These are phyloP conservation scores for Corymbia maculata DNA, from an alignment of 345 rosid genomes.

Conservation along the genomic window DNA sequence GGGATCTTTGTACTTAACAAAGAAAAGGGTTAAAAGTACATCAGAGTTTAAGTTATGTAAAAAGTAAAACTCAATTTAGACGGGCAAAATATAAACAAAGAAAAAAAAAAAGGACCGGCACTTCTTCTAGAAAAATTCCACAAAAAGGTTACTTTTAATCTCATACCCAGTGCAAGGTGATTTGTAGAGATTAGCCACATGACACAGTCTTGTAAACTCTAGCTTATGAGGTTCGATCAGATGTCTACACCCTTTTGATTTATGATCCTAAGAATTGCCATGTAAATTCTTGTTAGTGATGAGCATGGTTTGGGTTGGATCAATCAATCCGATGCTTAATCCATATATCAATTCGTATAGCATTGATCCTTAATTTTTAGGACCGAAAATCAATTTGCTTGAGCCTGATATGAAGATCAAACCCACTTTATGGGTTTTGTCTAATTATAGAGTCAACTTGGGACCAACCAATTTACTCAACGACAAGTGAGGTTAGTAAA, in stretches of 20 bases:
- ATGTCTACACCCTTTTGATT: too few relatives aligned
- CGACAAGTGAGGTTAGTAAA: too few relatives aligned
- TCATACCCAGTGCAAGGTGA: accelerated
- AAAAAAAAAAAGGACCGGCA: neutral
- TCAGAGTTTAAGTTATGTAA: neutral
- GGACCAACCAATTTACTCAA: too few relatives aligned
- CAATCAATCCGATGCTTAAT: too few relatives aligned
- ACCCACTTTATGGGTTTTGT: too few relatives aligned
- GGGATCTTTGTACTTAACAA: neutral
- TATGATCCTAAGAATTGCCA: neutral
- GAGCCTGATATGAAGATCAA: too few relatives aligned
- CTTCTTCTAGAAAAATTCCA: neutral
- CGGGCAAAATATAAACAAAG: too few relatives aligned
- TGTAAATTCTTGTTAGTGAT: neutral
- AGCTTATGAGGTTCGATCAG: neutral
- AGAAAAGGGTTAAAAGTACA: neutral
- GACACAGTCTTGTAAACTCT: neutral
- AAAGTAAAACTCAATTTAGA: neutral
- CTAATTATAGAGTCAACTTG: too few relatives aligned
- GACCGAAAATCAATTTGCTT: too few relatives aligned
- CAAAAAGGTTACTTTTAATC: neutral
- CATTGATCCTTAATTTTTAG: too few relatives aligned
- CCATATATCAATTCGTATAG: too few relatives aligned
- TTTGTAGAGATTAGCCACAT: neutral
- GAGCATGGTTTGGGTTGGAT: too few relatives aligned